phyloP scores from a whole-genome alignment of 495 filamentous ascomycete species.

The Penicillium subrubescens region DNA sequence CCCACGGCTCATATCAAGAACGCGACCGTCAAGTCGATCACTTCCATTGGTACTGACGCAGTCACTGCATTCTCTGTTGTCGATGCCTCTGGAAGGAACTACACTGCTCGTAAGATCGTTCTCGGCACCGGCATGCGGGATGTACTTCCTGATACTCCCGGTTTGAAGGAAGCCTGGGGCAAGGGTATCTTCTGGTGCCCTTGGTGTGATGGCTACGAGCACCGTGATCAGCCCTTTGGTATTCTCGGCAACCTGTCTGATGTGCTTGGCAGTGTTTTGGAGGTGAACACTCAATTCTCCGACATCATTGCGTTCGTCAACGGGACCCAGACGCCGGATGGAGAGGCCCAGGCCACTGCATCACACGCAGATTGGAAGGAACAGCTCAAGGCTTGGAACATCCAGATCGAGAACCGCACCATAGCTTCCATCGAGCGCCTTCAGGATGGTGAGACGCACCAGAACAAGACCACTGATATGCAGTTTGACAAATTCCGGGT shows the following conservation, averaged over 20 bases:
- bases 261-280: conserved; percentile 44
- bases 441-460: conserved; percentile 37
- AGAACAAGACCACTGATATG: conserved; percentile 37
- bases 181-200: conserved; percentile 64
- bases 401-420: conserved; percentile 55
- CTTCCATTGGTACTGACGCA: conserved; percentile 28
- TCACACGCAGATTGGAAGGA: conserved; percentile 47
- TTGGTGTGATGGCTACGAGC: conserved; percentile 64
- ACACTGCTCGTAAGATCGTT: conserved; percentile 54
- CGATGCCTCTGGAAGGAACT: conserved; percentile 30
- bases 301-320: conserved; percentile 55
- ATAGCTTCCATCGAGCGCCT: conserved; percentile 51
- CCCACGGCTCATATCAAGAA: conserved; percentile 50
- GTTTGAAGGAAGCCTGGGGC: conserved; percentile 53
- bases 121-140: conserved; percentile 59
- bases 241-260: conserved; percentile 49
- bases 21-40: conserved; percentile 51
- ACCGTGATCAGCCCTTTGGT: conserved; percentile 57
- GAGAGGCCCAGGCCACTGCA: conserved; percentile 36
- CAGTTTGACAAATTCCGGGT: conserved; percentile 55
- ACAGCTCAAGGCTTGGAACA: conserved; percentile 50
- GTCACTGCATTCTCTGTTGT: conserved; percentile 49
- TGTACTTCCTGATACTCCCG: conserved; percentile 54
- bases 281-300: conserved; percentile 49
- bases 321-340: conserved; percentile 50